phyloP scores from a whole-genome alignment of 148 eudicot species.

The Fallopia convolvulus region DNA sequence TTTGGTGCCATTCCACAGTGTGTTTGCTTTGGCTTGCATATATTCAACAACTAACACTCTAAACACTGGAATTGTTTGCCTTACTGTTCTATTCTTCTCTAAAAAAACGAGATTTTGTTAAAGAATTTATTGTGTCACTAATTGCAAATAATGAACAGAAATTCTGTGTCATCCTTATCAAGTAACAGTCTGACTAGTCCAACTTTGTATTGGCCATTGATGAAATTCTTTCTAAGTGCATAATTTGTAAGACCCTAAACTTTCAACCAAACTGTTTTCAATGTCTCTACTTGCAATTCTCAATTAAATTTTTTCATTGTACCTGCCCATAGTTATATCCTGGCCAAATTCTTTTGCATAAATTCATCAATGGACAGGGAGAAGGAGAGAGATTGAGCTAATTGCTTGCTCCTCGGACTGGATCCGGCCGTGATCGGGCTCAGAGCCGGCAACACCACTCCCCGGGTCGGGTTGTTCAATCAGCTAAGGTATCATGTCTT shows the following conservation, averaged over 20 bases:
- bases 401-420: too few species aligned
- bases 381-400: too few species aligned
- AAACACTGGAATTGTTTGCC: neutral
- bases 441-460: too few species aligned
- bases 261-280: neutral
- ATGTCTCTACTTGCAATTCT: neutral
- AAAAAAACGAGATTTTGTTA: neutral
- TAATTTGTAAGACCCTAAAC: neutral
- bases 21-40: neutral
- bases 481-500: too few species aligned
- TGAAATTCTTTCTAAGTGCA: neutral
- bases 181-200: neutral
- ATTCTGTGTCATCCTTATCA: neutral
- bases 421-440: too few species aligned
- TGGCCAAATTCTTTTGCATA: neutral
- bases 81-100: neutral
- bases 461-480: too few species aligned
- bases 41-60: neutral
- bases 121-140: neutral
- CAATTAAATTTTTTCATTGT: neutral
- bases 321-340: neutral
- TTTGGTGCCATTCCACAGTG: neutral
- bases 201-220: neutral
- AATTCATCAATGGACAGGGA: too few species aligned
- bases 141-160: neutral